phyloP scores from a whole-genome alignment of 805 yeast genomes.

The Pichia deserticola region DNA sequence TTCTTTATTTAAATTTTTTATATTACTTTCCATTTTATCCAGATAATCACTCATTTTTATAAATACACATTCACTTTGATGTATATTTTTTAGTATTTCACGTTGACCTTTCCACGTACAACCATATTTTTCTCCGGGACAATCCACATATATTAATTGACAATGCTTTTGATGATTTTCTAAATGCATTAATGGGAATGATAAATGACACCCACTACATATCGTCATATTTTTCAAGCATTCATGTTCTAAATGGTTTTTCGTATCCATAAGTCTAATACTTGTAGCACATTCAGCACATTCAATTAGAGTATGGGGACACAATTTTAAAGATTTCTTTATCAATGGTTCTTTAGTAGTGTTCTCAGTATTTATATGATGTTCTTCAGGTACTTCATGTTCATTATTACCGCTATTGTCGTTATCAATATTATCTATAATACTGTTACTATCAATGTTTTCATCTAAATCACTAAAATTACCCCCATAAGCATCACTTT shows the following conservation, averaged over 20 bases:
- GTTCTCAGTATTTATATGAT: too few species aligned
- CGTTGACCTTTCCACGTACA: constrained; percentile 40
- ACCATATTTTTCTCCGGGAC: constrained; percentile 43
- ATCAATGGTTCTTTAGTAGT: too few species aligned
- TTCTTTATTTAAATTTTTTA: constrained; percentile 28
- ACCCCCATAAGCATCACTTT: constrained; percentile 5
- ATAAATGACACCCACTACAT: constrained; percentile 35
- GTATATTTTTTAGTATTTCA: constrained; percentile 24
- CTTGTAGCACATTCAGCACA: constrained; percentile 32
- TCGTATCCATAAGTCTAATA: constrained; percentile 26
- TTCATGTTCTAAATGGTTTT: constrained; percentile 31
- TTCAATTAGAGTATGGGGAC: constrained; percentile 33
- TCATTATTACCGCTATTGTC: too few species aligned
- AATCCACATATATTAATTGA: constrained; percentile 31
- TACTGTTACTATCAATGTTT: neutral
- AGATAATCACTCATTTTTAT: constrained; percentile 23
- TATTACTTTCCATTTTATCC: constrained; percentile 21
- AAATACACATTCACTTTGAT: constrained; percentile 24
- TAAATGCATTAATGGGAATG: constrained; percentile 33
- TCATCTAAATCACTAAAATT: neutral
- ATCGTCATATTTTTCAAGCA: constrained; percentile 34
- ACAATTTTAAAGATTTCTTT: constrained; percentile 10
- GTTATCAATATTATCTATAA: too few species aligned
- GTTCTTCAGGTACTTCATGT: too few species aligned
- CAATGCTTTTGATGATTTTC: constrained; percentile 38